Percentiles rank a stretch among this genome's conserved stretches.
These are phyloP conservation scores for Hanseniaspora taiwanica DNA, from an alignment of 805 yeast genomes.

Conservation along the genomic window DNA sequence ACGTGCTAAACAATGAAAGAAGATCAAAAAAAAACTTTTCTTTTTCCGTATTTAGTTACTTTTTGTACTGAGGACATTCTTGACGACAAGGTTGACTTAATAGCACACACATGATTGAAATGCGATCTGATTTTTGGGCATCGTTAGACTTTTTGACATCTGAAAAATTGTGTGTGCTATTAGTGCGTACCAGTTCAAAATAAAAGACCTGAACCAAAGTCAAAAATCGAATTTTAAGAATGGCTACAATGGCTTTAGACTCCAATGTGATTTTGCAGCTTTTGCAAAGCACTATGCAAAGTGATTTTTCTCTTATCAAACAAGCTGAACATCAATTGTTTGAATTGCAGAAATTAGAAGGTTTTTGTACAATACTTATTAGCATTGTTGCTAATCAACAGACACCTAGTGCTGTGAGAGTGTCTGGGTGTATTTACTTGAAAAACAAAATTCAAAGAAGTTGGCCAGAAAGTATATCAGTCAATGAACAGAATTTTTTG, in stretches of 20 bases:
- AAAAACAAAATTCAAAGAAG: slow-evolving; percentile 46
- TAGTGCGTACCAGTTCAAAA: too few species aligned
- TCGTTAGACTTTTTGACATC: too few species aligned
- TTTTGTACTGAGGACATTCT: too few species aligned
- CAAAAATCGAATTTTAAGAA: too few species aligned
- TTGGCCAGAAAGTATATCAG: background rate
- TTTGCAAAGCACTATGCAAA: slow-evolving; percentile 41
- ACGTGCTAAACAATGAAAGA: background rate
- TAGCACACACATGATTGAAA: too few species aligned
- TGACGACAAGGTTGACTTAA: too few species aligned
- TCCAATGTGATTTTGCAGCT: slow-evolving; percentile 36
- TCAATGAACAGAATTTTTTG: background rate
- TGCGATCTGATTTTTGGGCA: too few species aligned
- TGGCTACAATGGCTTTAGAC: slow-evolving; percentile 20
- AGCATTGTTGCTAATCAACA: slow-evolving; percentile 34
- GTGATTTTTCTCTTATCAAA: slow-evolving; percentile 35
- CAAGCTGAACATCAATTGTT: slow-evolving; percentile 39
- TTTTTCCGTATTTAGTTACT: too few species aligned
- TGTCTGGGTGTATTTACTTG: slow-evolving; percentile 55
- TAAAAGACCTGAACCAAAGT: too few species aligned
- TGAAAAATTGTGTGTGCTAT: too few species aligned
- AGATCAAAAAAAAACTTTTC: background rate
- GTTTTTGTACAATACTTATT: slow-evolving; percentile 42
- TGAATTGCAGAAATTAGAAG: slow-evolving; percentile 40
- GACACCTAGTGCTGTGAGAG: slow-evolving; percentile 31